A percentile compares a stretch with the other conserved stretches of the same genome.
These are phyloP conservation scores for Phytopythium montanum DNA, from an alignment of 352 stramenopile species.

Conservation along the genomic window DNA sequence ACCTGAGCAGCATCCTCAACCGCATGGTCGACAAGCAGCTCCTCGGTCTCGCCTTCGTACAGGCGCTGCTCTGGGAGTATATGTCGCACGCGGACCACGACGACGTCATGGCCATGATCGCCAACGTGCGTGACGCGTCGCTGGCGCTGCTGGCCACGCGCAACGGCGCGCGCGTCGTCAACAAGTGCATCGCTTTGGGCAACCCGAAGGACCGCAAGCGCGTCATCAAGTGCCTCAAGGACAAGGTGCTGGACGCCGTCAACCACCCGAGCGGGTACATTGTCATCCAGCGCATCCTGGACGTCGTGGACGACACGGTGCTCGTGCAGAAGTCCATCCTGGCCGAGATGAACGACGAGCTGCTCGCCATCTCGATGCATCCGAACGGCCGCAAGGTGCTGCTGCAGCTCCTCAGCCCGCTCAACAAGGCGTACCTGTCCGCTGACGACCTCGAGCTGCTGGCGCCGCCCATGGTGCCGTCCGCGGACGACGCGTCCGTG, in stretches of 20 bases:
- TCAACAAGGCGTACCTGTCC: slow-evolving; percentile 85
- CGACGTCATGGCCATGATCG: slow-evolving; percentile 83
- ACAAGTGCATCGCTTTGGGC: slow-evolving; percentile 80
- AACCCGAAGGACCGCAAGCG: slow-evolving; percentile 89
- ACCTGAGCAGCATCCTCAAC: slow-evolving; percentile 67
- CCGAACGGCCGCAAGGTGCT: slow-evolving; percentile 73
- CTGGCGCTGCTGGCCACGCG: slow-evolving; percentile 84
- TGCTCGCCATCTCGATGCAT: slow-evolving; percentile 70
- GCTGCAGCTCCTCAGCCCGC: slow-evolving; percentile 70
- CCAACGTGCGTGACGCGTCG: slow-evolving; percentile 83
- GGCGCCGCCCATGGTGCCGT: slow-evolving; percentile 69
- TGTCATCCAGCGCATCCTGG: slow-evolving; percentile 85
- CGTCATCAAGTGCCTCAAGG: slow-evolving; percentile 90
- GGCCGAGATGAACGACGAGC: slow-evolving; percentile 71
- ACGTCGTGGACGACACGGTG: slow-evolving; percentile 90
- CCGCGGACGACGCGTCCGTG: slow-evolving; percentile 48
- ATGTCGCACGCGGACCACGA: slow-evolving; percentile 72
- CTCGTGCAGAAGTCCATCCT: slow-evolving; percentile 89
- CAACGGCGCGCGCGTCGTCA: slow-evolving; percentile 83
- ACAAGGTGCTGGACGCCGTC: slow-evolving; percentile 85
- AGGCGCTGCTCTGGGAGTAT: slow-evolving; percentile 90
- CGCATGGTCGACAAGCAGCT: slow-evolving; percentile 90
- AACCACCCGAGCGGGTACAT: slow-evolving; percentile 91
- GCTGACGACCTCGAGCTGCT: slow-evolving; percentile 73
- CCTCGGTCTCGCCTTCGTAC: slow-evolving; percentile 83